Conservation (phyloP, 345 rosid species). For the Ricinus communis region DNA sequence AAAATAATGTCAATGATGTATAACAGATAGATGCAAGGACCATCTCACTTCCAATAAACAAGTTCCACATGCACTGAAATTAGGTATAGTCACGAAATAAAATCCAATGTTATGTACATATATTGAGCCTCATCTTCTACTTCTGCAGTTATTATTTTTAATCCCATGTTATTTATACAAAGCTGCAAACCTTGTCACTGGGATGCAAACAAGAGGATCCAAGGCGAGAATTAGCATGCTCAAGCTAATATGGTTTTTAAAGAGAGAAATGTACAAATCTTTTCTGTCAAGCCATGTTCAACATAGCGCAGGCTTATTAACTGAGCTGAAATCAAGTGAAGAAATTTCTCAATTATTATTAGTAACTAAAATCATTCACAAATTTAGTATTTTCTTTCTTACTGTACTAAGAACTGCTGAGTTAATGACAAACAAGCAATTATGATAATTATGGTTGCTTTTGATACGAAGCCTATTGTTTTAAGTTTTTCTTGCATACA, state of each 20-base stretch:
- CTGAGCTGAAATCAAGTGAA: background rate
- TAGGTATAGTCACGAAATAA: background rate
- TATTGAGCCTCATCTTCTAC: background rate
- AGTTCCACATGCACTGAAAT: background rate
- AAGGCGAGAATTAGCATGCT: background rate
- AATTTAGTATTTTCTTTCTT: too few species aligned
- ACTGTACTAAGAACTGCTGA: too few species aligned
- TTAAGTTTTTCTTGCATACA: too few species aligned
- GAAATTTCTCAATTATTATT: too few species aligned
- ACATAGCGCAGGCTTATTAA: background rate
- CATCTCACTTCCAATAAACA: background rate
- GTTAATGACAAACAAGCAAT: too few species aligned
- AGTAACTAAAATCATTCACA: background rate
- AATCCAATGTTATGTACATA: background rate
- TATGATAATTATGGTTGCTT: too few species aligned
- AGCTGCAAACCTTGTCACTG: background rate
- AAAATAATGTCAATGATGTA: too few species aligned
- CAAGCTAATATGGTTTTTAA: background rate
- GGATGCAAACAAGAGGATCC: too few species aligned
- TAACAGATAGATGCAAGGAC: too few species aligned
- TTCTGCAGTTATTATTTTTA: background rate
- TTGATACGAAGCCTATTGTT: too few species aligned
- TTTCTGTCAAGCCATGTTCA: background rate
- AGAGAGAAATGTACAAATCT: too few species aligned
- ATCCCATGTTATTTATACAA: background rate